Conservation (phyloP, 139 green algal species). For the Marvania coccoides region DNA sequence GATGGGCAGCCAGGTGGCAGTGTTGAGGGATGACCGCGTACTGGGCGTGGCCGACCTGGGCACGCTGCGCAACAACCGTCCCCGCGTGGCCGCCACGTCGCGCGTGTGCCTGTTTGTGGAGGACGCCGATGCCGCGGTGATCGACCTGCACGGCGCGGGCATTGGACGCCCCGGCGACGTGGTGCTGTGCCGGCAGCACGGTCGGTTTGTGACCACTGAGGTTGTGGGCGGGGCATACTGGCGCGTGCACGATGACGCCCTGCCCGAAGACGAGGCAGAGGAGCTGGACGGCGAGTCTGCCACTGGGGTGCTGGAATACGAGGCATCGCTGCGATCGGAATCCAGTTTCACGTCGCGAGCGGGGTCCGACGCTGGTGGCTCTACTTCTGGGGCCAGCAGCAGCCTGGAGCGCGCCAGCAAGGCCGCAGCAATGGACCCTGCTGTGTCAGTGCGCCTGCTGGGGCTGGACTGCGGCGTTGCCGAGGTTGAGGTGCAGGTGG, state of each 20-base stretch:
- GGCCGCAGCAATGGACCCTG: not conserved
- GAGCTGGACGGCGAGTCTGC: not conserved
- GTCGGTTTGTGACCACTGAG: not conserved
- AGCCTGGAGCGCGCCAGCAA: too few species aligned
- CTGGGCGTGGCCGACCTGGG: too few species aligned
- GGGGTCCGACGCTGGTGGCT: not conserved
- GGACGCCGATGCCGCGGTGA: not conserved
- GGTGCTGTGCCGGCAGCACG: constrained; percentile 2
- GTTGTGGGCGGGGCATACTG: not conserved
- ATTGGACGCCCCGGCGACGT: not conserved
- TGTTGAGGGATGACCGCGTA: too few species aligned
- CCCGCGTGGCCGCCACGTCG: not conserved
- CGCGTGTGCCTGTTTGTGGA: not conserved
- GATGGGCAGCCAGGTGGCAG: not conserved
- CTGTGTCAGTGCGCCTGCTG: not conserved
- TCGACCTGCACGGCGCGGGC: not conserved
- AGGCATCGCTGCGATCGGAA: not conserved
- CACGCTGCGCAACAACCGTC: too few species aligned
- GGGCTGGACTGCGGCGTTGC: not conserved
- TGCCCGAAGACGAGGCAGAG: not conserved
- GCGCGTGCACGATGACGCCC: not conserved
- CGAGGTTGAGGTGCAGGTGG: not conserved
- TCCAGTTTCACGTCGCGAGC: not conserved
- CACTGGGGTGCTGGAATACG: not conserved
- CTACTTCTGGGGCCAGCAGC: too few species aligned